These are phyloP conservation scores for Fusarium sp. DNA, from an alignment of 2,329 filamentous ascomycete genomes.

Conservation along the genomic window DNA sequence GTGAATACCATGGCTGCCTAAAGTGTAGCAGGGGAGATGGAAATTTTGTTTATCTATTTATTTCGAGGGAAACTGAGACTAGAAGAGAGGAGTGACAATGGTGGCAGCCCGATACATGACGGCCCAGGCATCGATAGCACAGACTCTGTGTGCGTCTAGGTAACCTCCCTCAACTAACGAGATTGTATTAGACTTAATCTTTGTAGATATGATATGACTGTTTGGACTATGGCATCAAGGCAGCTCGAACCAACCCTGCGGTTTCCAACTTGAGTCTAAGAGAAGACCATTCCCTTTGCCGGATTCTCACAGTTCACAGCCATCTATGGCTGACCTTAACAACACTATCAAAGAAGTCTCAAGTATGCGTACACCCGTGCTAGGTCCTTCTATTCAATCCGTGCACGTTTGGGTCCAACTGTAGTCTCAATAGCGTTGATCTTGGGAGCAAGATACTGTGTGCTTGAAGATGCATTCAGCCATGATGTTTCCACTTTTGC, in stretches of 20 bases:
- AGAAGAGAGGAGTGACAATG: not conserved
- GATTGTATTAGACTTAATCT: not conserved
- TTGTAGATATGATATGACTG: not conserved
- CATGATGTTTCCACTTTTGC: slow-evolving; percentile 65
- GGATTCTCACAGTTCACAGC: not conserved
- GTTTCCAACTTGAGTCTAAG: not conserved
- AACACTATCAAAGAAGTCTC: not conserved
- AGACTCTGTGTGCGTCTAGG: not conserved
- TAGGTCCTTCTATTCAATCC: slow-evolving; percentile 10
- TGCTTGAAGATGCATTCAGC: slow-evolving; percentile 50
- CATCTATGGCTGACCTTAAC: not conserved
- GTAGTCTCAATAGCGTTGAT: slow-evolving; percentile 52
- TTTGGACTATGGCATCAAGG: not conserved
- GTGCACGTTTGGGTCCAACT: slow-evolving; percentile 49
- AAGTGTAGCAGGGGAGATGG: not conserved
- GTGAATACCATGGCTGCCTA: not conserved
- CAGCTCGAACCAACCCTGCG: not conserved
- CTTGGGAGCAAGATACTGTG: slow-evolving; percentile 48
- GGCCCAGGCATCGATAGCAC: not conserved
- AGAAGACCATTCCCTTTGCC: not conserved
- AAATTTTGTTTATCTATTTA: not conserved
- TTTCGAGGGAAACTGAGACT: not conserved
- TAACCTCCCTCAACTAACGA: not conserved
- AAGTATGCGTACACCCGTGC: slow-evolving; percentile 2
- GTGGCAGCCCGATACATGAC: not conserved